Evolutionary conservation across 140 eudicot genomes (phyloP).

Genomic region (Bidens hawaiensis): DNA sequence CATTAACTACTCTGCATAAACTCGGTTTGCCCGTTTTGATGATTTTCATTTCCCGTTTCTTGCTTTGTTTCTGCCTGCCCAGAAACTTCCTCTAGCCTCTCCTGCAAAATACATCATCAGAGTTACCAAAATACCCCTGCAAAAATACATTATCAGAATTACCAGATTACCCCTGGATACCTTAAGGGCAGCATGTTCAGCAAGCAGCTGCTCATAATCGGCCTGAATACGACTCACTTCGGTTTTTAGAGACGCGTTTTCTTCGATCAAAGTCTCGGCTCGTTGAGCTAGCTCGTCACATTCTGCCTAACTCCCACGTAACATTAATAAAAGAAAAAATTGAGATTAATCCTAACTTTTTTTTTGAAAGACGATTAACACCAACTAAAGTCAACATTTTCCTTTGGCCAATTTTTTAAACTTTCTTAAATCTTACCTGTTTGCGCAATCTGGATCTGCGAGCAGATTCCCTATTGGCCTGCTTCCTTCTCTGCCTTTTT

Average conservation of each 20-base stretch:
- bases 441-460: constrained; percentile 91
- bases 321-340: constrained; percentile 27
- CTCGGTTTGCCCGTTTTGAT: neutral
- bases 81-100: neutral
- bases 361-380: too few relatives aligned
- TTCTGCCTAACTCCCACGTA: constrained; percentile 6
- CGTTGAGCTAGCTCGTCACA: neutral
- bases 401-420: neutral
- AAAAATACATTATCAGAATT: neutral
- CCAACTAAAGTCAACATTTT: neutral
- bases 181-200: neutral
- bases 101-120: neutral
- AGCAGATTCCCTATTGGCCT: constrained; percentile 96
- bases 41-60: neutral
- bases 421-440: constrained; percentile 44
- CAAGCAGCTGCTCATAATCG: neutral
- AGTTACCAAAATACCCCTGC: neutral
- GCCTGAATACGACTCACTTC: neutral
- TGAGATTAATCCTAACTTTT: neutral
- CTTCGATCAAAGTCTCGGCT: neutral
- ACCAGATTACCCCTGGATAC: too few relatives aligned
- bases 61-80: neutral
- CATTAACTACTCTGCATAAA: too few relatives aligned
- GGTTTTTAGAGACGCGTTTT: neutral
- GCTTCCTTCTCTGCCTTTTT: constrained; percentile 92